These are phyloP conservation scores for Exobasidium rhododendri DNA, from an alignment of 1,284 basidiomycete species.

Conservation along the genomic window DNA sequence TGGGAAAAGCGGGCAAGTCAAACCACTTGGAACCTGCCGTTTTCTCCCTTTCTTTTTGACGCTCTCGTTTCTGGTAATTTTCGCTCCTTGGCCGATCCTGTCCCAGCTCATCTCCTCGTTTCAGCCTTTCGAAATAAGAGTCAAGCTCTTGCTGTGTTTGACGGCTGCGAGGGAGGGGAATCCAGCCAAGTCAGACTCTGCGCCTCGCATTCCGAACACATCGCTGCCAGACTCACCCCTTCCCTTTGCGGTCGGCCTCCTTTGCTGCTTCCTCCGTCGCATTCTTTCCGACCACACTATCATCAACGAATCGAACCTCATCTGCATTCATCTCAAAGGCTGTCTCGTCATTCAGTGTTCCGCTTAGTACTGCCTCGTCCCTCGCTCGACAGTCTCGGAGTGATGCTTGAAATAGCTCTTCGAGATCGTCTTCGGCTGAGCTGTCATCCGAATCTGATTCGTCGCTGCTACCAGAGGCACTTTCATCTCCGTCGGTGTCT, in stretches of 20 bases:
- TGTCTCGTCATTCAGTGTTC: not conserved
- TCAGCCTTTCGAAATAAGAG: not conserved
- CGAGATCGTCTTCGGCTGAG: slow-evolving; percentile 3
- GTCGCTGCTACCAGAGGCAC: not conserved
- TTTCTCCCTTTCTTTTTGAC: slow-evolving; percentile 3
- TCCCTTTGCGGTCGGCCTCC: too few relatives aligned
- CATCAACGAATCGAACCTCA: not conserved
- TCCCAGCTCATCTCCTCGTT: slow-evolving; percentile 9
- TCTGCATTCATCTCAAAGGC: slow-evolving; percentile 1
- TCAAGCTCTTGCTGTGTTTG: not conserved
- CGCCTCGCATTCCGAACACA: too few relatives aligned
- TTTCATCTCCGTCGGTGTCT: not conserved
- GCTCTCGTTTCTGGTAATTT: not conserved
- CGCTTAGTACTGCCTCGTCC: not conserved
- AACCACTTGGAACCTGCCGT: slow-evolving; percentile 82
- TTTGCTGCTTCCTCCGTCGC: not conserved
- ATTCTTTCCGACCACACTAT: not conserved
- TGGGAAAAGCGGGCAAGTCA: slow-evolving; percentile 78
- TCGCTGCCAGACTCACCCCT: too few relatives aligned
- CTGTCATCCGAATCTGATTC: not conserved
- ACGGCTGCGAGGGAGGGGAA: too few relatives aligned
- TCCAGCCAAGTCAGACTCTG: too few relatives aligned
- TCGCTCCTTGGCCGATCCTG: not conserved
- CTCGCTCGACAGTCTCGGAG: not conserved
- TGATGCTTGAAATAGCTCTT: not conserved